Base-by-base conservation (phyloP, 202 grass and related monocot species). In the Setaria italica region DNA sequence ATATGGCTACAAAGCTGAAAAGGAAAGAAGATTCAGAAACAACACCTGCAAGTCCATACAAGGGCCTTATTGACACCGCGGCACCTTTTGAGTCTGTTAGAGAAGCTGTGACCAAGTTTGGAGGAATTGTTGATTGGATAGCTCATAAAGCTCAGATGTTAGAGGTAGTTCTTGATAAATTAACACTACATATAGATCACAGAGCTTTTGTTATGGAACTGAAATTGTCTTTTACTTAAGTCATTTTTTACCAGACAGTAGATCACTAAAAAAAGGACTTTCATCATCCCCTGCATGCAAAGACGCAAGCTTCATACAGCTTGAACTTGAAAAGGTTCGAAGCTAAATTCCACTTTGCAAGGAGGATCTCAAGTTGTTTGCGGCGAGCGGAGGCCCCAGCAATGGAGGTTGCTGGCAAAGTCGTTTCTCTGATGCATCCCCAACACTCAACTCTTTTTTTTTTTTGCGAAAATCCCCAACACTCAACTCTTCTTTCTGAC, bases 71-170 rank as follows among this genome's bases (percentile, higher is more conserved):
- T 30, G 97, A 99, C 59, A 94, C 90, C 42, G 74, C 87, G 77
- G 92, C 97, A 59, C 94, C 94, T 80, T 99, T 97, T 87, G 92
- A 99, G 85, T 99, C 97, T n/a, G 94, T 99, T 53, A 94, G 81
- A 85, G 94, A 94, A 75, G 94, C 88, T 86, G 97, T 99, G 62
- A 88, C 87, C 63, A 99, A 94, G 81, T 99, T 94, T 85, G 97
- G 97, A 82, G 97, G 94, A 49, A 99, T 96, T 72, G 84, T 94
- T 68, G 97, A 99, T 88, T 99, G 97, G 97, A 99, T 94, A 97
- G 92, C 94, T 90, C 94, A 99, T 80, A 94, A 90, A 89, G 66
- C 82, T 89, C 92, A 90, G 77, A 88, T 91, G 76, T 70, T 99
- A 17, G 97, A 97, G 97, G 97, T 97, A 93, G 55, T 62, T 73